A percentile compares a stretch with the other conserved stretches of the same genome.
Conservation (phyloP, 306 rosid genomes). For the Crataegus laevigata region DNA sequence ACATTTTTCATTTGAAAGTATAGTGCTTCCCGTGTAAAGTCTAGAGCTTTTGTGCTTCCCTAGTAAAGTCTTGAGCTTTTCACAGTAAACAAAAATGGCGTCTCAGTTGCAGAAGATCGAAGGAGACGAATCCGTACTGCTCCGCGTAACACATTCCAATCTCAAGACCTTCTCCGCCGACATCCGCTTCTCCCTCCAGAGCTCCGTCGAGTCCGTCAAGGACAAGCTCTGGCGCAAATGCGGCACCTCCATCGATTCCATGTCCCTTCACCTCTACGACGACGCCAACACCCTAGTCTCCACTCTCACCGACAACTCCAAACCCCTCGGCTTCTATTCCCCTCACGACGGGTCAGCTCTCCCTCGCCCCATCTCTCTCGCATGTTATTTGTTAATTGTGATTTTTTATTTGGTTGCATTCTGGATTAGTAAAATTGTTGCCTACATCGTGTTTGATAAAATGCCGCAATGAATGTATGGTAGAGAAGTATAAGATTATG, state of each 20-base stretch:
- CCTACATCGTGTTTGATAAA: too few species aligned
- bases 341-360: conserved; percentile 66
- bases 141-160: conserved; percentile 68
- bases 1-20: too few species aligned
- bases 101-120: conserved; percentile 49
- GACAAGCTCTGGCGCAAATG: conserved; percentile 84
- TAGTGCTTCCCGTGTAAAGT: background rate
- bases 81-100: conserved; percentile 31
- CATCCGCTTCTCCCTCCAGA: conserved; percentile 65
- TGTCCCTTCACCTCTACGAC: conserved; percentile 70
- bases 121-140: conserved; percentile 50
- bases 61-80: background rate
- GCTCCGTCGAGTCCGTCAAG: conserved; percentile 58
- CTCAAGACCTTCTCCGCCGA: conserved; percentile 65
- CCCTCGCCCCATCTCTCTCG: background rate
- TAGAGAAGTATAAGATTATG: too few species aligned
- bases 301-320: conserved; percentile 51
- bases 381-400: background rate
- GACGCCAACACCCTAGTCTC: conserved; percentile 51
- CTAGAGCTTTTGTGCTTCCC: background rate
- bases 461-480: too few species aligned
- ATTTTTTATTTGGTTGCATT: background rate
- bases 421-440: background rate
- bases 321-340: conserved; percentile 64
- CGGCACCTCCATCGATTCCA: conserved; percentile 66